Evolutionary conservation across 345 rosid genomes (phyloP).

Genomic region (Mangifera indica): DNA sequence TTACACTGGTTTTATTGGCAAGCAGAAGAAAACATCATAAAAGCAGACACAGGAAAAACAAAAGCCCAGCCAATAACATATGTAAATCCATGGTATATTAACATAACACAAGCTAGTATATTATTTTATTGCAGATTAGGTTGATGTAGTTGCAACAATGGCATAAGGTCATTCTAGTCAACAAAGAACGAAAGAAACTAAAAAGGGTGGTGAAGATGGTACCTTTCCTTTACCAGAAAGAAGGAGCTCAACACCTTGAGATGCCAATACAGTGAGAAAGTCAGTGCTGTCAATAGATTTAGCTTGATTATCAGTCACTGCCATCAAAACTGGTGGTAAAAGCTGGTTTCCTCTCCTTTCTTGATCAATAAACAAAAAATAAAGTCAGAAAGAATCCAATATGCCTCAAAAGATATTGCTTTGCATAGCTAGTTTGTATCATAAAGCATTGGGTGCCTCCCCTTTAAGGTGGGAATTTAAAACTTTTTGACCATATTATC

Average conservation of each 20-base stretch:
- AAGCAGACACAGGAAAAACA: not conserved
- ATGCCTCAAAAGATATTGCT: not conserved
- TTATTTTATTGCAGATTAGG: not conserved
- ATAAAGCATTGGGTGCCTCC: slow-evolving; percentile 5
- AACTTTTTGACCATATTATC: not conserved
- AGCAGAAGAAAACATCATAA: not conserved
- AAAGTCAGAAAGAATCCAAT: slow-evolving; percentile 3
- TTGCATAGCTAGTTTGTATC: not conserved
- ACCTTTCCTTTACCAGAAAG: slow-evolving; percentile 55
- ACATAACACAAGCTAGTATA: not conserved
- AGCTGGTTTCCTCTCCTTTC: slow-evolving; percentile 2
- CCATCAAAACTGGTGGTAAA: slow-evolving; percentile 35
- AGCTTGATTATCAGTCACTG: slow-evolving; percentile 29
- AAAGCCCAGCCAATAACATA: not conserved
- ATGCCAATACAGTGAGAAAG: slow-evolving; percentile 38
- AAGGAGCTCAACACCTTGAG: slow-evolving; percentile 61
- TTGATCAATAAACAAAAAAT: not conserved
- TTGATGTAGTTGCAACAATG: not conserved
- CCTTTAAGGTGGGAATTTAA: not conserved
- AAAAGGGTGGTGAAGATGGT: not conserved
- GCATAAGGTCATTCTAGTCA: not conserved
- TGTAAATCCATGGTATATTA: not conserved
- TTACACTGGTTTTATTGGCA: not conserved
- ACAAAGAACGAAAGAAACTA: not conserved
- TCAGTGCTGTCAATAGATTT: slow-evolving; percentile 26